phyloP scores from a whole-genome alignment of 148 eudicot genomes.

The Pharnaceum exiguum region DNA sequence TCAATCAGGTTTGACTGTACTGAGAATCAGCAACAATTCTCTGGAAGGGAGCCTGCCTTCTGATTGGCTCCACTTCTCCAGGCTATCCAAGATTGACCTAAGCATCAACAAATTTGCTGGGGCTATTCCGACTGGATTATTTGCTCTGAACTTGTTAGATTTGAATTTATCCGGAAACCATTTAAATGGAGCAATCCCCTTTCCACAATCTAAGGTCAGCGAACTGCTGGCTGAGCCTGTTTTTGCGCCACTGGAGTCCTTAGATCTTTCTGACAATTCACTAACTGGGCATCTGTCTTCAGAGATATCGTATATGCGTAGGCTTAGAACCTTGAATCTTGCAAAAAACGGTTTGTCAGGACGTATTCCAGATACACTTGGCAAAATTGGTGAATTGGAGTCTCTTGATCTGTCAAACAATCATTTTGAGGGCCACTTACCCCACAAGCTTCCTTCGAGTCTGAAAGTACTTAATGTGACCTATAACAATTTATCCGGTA shows the following conservation, averaged over 20 bases:
- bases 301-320: conserved; percentile 49
- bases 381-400: conserved; percentile 50
- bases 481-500: conserved; percentile 59
- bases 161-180: conserved; percentile 74
- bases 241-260: conserved; percentile 58
- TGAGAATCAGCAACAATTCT: conserved; percentile 61
- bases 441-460: conserved; percentile 57
- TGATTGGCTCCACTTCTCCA: conserved; percentile 37
- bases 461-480: conserved; percentile 59
- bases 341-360: conserved; percentile 73
- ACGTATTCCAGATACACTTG: conserved; percentile 53
- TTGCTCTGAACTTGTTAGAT: conserved; percentile 49
- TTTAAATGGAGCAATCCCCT: conserved; percentile 62
- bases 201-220: conserved; percentile 42
- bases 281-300: conserved; percentile 54
- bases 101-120: conserved; percentile 75
- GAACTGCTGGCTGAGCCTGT: conserved; percentile 55
- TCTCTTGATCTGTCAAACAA: conserved; percentile 80
- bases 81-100: conserved; percentile 54
- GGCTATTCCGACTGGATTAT: conserved; percentile 62
- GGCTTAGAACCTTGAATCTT: conserved; percentile 64
- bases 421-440: conserved; percentile 58
- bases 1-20: conserved; percentile 49
- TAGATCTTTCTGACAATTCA: conserved; percentile 78
- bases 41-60: conserved; percentile 59